These are phyloP conservation scores for Dendrobium catenatum DNA, from an alignment of 106 monocot species.

Conservation along the genomic window DNA sequence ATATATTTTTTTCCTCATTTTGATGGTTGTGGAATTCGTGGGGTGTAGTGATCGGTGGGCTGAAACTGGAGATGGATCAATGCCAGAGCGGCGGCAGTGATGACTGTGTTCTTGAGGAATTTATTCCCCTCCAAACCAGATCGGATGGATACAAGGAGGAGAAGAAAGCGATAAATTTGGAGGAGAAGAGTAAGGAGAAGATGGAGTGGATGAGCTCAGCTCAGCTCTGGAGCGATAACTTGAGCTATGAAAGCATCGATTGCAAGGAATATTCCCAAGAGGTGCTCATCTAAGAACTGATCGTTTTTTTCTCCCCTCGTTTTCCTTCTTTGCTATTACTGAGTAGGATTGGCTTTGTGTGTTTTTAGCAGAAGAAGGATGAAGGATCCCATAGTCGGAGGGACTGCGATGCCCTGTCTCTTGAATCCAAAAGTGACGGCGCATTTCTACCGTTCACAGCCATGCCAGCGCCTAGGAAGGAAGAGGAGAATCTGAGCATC, in stretches of 20 bases:
- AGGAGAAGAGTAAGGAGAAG: slow-evolving; percentile 56
- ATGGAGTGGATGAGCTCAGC: slow-evolving; percentile 92
- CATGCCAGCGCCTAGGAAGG: slow-evolving; percentile 16
- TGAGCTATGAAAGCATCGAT: slow-evolving; percentile 10
- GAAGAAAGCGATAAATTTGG: slow-evolving; percentile 24
- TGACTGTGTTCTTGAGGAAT: slow-evolving; percentile 28
- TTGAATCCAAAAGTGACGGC: slow-evolving; percentile 24
- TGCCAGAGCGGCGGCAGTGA: slow-evolving; percentile 16
- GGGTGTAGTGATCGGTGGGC: slow-evolving; percentile 41
- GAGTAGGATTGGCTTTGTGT: background rate
- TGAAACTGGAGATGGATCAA: slow-evolving; percentile 50
- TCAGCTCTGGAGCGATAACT: slow-evolving; percentile 81
- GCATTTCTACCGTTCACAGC: slow-evolving; percentile 39
- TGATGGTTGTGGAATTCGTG: background rate
- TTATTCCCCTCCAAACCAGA: slow-evolving; percentile 41
- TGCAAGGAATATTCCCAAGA: slow-evolving; percentile 3
- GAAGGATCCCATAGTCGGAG: slow-evolving; percentile 5
- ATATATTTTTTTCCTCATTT: slow-evolving; percentile 1
- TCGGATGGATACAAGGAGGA: slow-evolving; percentile 22
- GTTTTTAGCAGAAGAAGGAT: slow-evolving; percentile 11
- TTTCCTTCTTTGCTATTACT: background rate
- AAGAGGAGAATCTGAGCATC: slow-evolving; percentile 18
- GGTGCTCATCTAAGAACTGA: background rate
- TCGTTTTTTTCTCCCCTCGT: background rate
- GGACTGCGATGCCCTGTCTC: slow-evolving; percentile 16